Base-by-base conservation (phyloP, 2,329 filamentous ascomycete species). In the Xylariales sp. region DNA sequence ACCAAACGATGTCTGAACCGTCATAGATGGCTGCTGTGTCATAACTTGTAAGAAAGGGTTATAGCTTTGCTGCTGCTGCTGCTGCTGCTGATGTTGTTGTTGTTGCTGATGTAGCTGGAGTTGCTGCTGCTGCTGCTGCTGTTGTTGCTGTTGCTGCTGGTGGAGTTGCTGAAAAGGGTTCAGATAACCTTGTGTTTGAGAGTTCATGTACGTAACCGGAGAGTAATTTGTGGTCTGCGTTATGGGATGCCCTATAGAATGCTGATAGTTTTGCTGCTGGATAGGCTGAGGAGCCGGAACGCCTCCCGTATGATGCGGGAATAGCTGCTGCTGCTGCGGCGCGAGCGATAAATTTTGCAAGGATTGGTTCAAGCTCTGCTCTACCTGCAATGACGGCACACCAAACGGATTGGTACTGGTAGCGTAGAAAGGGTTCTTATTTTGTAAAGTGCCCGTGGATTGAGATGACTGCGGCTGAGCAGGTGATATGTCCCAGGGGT, bases 391-490 rank as follows among this genome's bases (percentile, higher is more conserved):
- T 24, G 60, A 53, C 3, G 71, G 69, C 35, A 64, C 57, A 7
- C 83, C 74, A 49, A 90, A 91, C 5, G 86, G 86, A 52, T 91
- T 91, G 43, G 78, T 81, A 52, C 91, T 91, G 42, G 77, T 80
- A 11, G 75, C 67, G 43, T 66, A 70, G 43, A 77, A 80, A 0
- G 74, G 71, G 41, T 78, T 78, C 52, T 67, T 74, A 50, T 69
- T 78, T 46, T 74, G 72, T 18, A 82, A 56, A 12, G 70, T 78
- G 31, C 79, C 79, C 0, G 79, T 83, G 4, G 79, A 83, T 47
- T 83, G 79, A 6, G 79, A 74, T 8, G 79, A 81, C 55, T 82
- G 77, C 3, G 77, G 78, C 29, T 67, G 74, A 10, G 72, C 66
- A 4, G 67, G 57, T 28, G 61, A 67, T 54, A 70, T 67, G 56